phyloP scores from a whole-genome alignment of 352 stramenopile genomes.

The Globisporangium splendens region DNA sequence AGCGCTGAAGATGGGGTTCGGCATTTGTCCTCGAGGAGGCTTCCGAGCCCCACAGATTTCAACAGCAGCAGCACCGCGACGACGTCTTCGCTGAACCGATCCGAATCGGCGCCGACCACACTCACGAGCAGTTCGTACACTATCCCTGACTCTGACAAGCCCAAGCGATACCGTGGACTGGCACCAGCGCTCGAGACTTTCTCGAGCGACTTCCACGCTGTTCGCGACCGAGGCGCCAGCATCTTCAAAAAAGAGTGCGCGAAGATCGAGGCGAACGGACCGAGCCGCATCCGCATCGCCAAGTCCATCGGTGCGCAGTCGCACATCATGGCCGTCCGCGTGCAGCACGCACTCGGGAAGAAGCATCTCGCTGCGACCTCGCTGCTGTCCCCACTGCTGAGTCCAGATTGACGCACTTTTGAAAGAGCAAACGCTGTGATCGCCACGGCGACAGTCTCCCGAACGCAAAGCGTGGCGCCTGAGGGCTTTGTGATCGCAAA shows the following conservation, averaged over 20 bases:
- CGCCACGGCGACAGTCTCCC: neutral
- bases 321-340: slow-evolving; percentile 37
- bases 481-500: neutral
- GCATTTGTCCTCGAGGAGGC: too few species aligned
- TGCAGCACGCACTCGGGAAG: slow-evolving; percentile 39
- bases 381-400: slow-evolving; percentile 27
- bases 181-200: slow-evolving; percentile 26
- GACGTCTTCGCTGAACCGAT: slow-evolving; percentile 19
- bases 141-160: slow-evolving; percentile 14
- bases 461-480: neutral
- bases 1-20: too few species aligned
- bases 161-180: slow-evolving; percentile 44
- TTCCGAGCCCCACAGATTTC: too few species aligned
- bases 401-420: slow-evolving; percentile 30
- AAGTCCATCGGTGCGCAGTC: slow-evolving; percentile 32
- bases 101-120: slow-evolving; percentile 43
- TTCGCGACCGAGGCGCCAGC: slow-evolving; percentile 34
- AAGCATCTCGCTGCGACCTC: slow-evolving; percentile 12
- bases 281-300: slow-evolving; percentile 39
- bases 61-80: neutral
- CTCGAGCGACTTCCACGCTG: slow-evolving; percentile 26
- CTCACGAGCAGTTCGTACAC: slow-evolving; percentile 15
- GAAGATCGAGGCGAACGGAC: slow-evolving; percentile 21
- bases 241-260: slow-evolving; percentile 55
- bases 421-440: slow-evolving; percentile 11